Evolutionary conservation across 2,329 filamentous ascomycete species (phyloP), one percentile per base, ranked within the genome.

Genomic region (Coniochaeta hoffmannii): DNA sequence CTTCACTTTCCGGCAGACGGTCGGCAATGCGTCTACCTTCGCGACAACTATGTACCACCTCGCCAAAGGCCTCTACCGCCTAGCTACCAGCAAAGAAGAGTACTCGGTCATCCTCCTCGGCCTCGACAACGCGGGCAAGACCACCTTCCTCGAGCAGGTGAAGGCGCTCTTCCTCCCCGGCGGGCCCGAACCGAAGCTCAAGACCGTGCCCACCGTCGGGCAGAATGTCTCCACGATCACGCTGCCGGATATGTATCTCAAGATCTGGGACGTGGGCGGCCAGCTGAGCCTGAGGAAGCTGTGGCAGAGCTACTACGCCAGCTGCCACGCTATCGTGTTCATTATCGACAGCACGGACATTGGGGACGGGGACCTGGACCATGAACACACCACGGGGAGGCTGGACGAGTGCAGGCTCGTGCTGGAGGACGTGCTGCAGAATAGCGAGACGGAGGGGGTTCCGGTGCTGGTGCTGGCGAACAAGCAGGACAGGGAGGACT

Each of bases 51-150:
- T 66, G 63, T 65, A 64, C 50, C 63, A 97, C 76, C 85, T 99
- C 64, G 86, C 90, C 67, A 97, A 97, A 72, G 92, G 90, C 57
- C 80, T 99, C 57, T 99, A 97, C 74, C 83, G 94, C 65, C 90
- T 96, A 70, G 93, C 90, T 56, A 97, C 93, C 17, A 96, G 90
- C 74, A 97, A 97, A 83, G 92, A 97, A 83, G 93, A 97, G 77
- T 97, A 97, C 79, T 97, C 93, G 22, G 90, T 97, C 66, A 90
- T 97, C 68, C 87, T 97, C 63, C 89, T 97, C 65, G 94, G 94
- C 60, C 89, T 97, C 68, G 94, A 97, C 78, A 97, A 97, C 70
- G 94, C 94, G 58, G 94, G 94, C 72, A 97, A 97, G 79, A 97
- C 94, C 38, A 97, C 94, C 26, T 92, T 97, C 68, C 91, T 97